Conservation (phyloP, 306 rosid species). For the Quercus robur region DNA sequence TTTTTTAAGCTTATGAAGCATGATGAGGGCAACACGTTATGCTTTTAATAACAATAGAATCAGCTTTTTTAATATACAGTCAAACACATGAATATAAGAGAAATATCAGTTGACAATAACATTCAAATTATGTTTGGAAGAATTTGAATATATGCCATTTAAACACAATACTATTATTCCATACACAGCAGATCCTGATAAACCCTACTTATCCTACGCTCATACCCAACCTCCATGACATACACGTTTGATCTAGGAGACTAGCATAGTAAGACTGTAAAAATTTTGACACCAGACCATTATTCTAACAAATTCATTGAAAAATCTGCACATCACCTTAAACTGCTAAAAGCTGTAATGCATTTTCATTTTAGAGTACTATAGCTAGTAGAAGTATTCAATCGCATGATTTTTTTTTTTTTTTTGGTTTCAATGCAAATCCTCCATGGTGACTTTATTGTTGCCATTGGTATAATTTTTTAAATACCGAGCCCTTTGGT, state of each 20-base stretch:
- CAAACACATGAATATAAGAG: too few relatives aligned
- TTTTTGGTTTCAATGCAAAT: too few relatives aligned
- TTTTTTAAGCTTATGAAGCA: background rate
- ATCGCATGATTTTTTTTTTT: too few relatives aligned
- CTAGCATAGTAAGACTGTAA: background rate
- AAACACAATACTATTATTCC: background rate
- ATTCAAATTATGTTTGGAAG: background rate
- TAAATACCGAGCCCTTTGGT: too few relatives aligned
- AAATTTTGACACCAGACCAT: background rate
- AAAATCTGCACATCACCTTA: too few relatives aligned
- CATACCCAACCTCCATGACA: background rate
- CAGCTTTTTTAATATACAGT: too few relatives aligned
- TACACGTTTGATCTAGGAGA: background rate
- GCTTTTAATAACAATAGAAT: background rate
- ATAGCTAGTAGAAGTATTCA: too few relatives aligned
- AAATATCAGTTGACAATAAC: background rate
- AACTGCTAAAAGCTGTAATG: too few relatives aligned
- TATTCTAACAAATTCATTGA: too few relatives aligned
- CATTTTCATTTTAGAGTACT: too few relatives aligned
- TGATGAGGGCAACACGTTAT: background rate
- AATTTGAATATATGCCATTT: background rate
- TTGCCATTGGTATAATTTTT: too few relatives aligned
- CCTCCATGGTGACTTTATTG: too few relatives aligned
- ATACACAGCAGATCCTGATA: background rate
- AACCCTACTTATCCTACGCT: background rate